Conservation (phyloP, 106 monocot species). For the Dendrobium officinale region DNA sequence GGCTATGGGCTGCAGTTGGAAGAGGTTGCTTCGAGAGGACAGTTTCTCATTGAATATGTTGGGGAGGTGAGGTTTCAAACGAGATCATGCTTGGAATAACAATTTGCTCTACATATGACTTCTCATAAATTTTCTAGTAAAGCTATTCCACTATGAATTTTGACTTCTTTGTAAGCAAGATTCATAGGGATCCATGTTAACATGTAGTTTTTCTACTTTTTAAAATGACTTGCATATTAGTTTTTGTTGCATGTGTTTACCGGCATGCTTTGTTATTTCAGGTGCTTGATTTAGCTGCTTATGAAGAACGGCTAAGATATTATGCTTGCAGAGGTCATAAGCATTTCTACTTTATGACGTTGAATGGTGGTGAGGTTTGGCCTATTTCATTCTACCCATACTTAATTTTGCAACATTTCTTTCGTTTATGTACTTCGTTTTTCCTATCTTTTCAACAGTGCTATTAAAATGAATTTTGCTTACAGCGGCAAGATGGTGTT, state of each 20-base stretch:
- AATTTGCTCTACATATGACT: background rate
- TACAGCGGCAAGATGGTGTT: background rate
- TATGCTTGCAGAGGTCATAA: slow-evolving; percentile 94
- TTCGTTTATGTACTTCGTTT: background rate
- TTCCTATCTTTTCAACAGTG: background rate
- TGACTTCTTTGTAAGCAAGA: background rate
- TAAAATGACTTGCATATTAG: background rate
- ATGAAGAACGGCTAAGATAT: slow-evolving; percentile 82
- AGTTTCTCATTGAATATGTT: slow-evolving; percentile 99
- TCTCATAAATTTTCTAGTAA: background rate
- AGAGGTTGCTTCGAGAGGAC: slow-evolving; percentile 55
- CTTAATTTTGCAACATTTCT: slow-evolving; percentile 3
- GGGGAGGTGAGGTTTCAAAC: slow-evolving; percentile 58
- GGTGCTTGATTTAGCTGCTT: slow-evolving; percentile 83
- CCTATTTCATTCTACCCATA: slow-evolving; percentile 24
- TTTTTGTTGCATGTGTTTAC: background rate
- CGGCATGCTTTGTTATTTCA: slow-evolving; percentile 3
- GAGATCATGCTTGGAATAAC: background rate
- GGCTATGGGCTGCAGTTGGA: slow-evolving; percentile 71
- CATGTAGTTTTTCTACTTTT: background rate
- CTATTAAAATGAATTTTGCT: background rate
- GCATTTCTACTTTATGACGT: slow-evolving; percentile 99
- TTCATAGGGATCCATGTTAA: background rate
- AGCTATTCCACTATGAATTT: no score
- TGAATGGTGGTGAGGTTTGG: slow-evolving; percentile 96